phyloP scores from a whole-genome alignment of 1,139 yeast genomes.

The Yamadazyma kanchanaburiensis region DNA sequence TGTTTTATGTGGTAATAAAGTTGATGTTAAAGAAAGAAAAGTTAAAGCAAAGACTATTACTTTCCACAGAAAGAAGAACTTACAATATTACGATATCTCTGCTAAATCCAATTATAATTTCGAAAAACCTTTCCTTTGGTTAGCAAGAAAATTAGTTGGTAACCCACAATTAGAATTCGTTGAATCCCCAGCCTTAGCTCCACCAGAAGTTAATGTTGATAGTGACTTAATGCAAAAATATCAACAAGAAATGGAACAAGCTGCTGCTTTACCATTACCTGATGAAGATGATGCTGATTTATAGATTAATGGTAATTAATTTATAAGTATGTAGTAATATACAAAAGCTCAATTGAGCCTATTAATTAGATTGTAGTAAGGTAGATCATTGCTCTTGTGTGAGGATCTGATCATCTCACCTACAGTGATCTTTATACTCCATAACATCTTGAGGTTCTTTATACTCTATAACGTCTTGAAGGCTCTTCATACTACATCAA shows the following conservation, averaged over 20 bases:
- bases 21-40: constrained; percentile 99
- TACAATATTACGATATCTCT: constrained; percentile 98
- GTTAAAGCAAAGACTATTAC: constrained; percentile 99
- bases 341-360: constrained; percentile 1
- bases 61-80: constrained; percentile 99
- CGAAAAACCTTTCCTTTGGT: constrained; percentile 99
- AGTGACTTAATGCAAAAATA: constrained; percentile 94
- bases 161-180: constrained; percentile 97
- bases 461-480: too few species aligned
- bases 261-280: constrained; percentile 98
- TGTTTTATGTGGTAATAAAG: constrained; percentile 99
- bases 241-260: constrained; percentile 99
- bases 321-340: background rate
- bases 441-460: too few species aligned
- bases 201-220: constrained; percentile 98
- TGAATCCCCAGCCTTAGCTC: constrained; percentile 99
- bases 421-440: too few species aligned
- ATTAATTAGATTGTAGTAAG: too few species aligned
- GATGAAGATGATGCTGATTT: constrained; percentile 99
- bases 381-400: too few species aligned
- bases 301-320: constrained; percentile 29
- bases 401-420: too few species aligned
- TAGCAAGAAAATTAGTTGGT: constrained; percentile 98
- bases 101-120: constrained; percentile 99
- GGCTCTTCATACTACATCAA: too few species aligned